Percentiles rank a stretch among this genome's conserved stretches.
Evolutionary conservation across 257 asterid species (phyloP).

Genomic region (Galeopsis tetrahit): DNA sequence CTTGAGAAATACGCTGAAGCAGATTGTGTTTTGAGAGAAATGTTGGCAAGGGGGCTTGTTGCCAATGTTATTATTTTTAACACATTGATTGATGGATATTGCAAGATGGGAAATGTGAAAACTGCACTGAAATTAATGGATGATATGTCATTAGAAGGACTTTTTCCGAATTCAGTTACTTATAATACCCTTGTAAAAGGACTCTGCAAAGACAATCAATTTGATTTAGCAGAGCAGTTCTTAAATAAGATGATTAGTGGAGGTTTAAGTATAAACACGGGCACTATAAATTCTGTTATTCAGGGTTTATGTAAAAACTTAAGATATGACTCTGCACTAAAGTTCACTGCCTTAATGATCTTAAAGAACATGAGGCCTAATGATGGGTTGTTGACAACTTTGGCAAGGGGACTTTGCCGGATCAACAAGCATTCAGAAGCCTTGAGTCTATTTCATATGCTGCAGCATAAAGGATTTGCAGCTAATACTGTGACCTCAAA

Average conservation of each 20-base stretch:
- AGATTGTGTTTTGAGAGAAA: constrained; percentile 60
- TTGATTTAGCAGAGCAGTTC: constrained; percentile 58
- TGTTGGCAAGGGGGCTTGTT: constrained; percentile 58
- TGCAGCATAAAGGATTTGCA: constrained; percentile 56
- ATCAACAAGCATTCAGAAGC: constrained; percentile 69
- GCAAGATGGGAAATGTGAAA: constrained; percentile 62
- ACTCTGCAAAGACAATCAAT: constrained; percentile 65
- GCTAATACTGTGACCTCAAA: constrained; percentile 71
- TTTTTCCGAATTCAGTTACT: constrained; percentile 63
- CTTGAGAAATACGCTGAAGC: constrained; percentile 66
- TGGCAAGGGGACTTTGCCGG: constrained; percentile 73
- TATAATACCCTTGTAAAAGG: constrained; percentile 65
- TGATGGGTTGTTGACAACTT: constrained; percentile 64
- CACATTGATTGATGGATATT: constrained; percentile 76
- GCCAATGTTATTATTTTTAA: constrained; percentile 71
- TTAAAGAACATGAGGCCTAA: constrained; percentile 63
- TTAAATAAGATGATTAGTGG: constrained; percentile 60
- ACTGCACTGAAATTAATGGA: constrained; percentile 61
- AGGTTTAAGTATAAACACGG: constrained; percentile 54
- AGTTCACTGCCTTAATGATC: constrained; percentile 57
- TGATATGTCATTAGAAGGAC: constrained; percentile 59
- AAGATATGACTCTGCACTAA: constrained; percentile 58
- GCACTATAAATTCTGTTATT: constrained; percentile 56
- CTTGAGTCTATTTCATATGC: constrained; percentile 56
- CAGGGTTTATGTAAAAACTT: constrained; percentile 49